Evolutionary conservation across 768 basidiomycete species (phyloP).

Genomic region (Xanthoconium stramineum): DNA sequence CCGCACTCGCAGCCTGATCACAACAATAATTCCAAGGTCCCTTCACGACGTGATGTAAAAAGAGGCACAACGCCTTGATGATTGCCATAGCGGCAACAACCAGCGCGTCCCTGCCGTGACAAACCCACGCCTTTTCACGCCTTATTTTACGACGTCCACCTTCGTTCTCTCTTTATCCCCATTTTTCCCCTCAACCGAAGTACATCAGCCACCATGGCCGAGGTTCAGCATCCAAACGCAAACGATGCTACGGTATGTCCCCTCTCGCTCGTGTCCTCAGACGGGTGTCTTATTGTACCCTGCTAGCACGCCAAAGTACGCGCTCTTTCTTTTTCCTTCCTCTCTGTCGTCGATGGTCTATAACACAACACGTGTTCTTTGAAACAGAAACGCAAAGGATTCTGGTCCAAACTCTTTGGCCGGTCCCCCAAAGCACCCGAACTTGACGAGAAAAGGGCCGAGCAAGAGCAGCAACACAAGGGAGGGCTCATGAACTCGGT

Average conservation of each 20-base stretch:
- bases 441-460: background rate
- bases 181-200: background rate
- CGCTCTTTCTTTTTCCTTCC: background rate
- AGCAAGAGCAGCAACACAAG: background rate
- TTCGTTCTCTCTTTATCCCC: background rate
- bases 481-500: slow-evolving; percentile 11
- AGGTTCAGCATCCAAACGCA: background rate
- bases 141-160: background rate
- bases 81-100: background rate
- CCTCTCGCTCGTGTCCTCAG: background rate
- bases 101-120: background rate
- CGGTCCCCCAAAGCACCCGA: slow-evolving; percentile 1
- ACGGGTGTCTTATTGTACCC: background rate
- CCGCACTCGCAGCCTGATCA: too few species aligned
- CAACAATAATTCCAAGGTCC: too few species aligned
- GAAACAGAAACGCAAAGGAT: slow-evolving; percentile 17
- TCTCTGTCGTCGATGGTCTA: background rate
- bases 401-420: slow-evolving; percentile 9
- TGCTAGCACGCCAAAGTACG: slow-evolving; percentile 10
- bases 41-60: too few species aligned
- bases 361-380: background rate
- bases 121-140: background rate
- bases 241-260: slow-evolving; percentile 4
- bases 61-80: too few species aligned
- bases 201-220: slow-evolving; percentile 1